Conservation (phyloP, 345 rosid genomes). For the Mangifera indica region DNA sequence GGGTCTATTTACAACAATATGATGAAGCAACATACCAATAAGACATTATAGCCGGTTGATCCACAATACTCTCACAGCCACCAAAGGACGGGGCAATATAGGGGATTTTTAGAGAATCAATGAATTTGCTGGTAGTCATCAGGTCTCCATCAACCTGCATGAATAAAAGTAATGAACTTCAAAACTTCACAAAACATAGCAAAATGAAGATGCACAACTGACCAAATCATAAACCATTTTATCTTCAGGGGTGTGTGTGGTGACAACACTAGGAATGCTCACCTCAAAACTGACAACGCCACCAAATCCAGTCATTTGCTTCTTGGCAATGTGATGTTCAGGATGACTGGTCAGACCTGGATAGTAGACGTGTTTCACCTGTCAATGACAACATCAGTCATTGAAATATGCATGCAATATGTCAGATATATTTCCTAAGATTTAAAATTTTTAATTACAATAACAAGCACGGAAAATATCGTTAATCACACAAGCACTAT, state of each 20-base stretch:
- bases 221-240: not conserved
- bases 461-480: not conserved
- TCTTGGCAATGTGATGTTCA: slow-evolving; percentile 84
- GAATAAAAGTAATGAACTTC: slow-evolving; percentile 5
- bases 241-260: too few species aligned
- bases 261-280: slow-evolving; percentile 4
- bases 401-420: not conserved
- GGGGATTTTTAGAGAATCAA: slow-evolving; percentile 87
- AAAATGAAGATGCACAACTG: not conserved
- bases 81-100: slow-evolving; percentile 99
- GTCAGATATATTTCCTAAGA: not conserved
- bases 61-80: slow-evolving; percentile 96
- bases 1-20: too few species aligned
- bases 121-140: slow-evolving; percentile 61
- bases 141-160: slow-evolving; percentile 82
- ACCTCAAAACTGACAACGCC: slow-evolving; percentile 99
- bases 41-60: slow-evolving; percentile 99
- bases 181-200: not conserved
- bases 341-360: slow-evolving; percentile 95
- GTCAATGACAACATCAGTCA: slow-evolving; percentile 22
- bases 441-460: not conserved
- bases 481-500: too few species aligned
- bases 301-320: slow-evolving; percentile 96
- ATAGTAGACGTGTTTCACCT: slow-evolving; percentile 89
- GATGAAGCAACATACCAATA: slow-evolving; percentile 63